These are phyloP conservation scores for Xylariaceae sp. DNA, from an alignment of 2,329 filamentous ascomycete genomes.

Conservation along the genomic window DNA sequence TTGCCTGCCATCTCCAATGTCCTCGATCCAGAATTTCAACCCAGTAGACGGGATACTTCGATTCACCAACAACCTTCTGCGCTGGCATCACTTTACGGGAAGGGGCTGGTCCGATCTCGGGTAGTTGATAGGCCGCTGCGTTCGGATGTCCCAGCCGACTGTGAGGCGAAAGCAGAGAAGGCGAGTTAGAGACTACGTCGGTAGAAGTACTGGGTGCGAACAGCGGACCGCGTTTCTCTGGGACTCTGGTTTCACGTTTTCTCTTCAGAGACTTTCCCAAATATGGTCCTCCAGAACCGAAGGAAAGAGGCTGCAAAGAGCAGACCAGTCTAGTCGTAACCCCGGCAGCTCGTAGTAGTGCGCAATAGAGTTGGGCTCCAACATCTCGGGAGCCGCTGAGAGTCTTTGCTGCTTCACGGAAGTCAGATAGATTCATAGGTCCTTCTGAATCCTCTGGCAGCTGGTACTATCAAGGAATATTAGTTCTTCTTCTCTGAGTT, in stretches of 20 bases:
- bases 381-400: slow-evolving; percentile 81
- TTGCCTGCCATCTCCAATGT: slow-evolving; percentile 84
- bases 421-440: slow-evolving; percentile 65
- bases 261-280: slow-evolving; percentile 38
- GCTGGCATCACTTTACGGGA: slow-evolving; percentile 31
- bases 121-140: slow-evolving; percentile 49
- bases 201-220: slow-evolving; percentile 35
- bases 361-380: slow-evolving; percentile 86
- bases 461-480: slow-evolving; percentile 39
- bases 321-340: slow-evolving; percentile 80
- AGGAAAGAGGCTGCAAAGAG: slow-evolving; percentile 78
- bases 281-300: slow-evolving; percentile 49
- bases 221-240: slow-evolving; percentile 37
- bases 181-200: slow-evolving; percentile 29
- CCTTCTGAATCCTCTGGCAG: slow-evolving; percentile 60
- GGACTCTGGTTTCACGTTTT: slow-evolving; percentile 25
- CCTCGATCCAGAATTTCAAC: slow-evolving; percentile 83
- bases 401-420: slow-evolving; percentile 60
- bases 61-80: slow-evolving; percentile 55
- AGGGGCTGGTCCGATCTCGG: slow-evolving; percentile 36
- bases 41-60: slow-evolving; percentile 83
- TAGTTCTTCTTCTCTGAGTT: slow-evolving; percentile 8
- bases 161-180: slow-evolving; percentile 34
- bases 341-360: slow-evolving; percentile 74
- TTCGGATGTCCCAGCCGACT: slow-evolving; percentile 49